Base-by-base conservation (phyloP, 257 asterid species). In the Penstemon newberryi region DNA sequence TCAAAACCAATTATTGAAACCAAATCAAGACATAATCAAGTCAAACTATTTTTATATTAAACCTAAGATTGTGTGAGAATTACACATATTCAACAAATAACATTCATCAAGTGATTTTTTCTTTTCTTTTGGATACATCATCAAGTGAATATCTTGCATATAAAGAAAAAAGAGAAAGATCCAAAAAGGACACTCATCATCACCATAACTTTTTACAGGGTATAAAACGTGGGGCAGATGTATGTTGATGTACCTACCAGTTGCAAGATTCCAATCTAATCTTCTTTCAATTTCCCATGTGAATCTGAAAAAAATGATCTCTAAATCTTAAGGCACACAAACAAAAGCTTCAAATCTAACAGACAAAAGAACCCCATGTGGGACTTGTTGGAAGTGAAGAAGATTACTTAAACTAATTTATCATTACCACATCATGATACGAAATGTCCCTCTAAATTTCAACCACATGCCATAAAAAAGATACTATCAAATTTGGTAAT, bases 201-300 rank as follows among this genome's bases (percentile, higher is more conserved):
- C 2, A 25, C 33, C 33, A 25, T 39, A 10, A 10, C 57, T n/a
- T 38, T n/a, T 37, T 13, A 70, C 51, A 61, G 56, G 71, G 71
- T 47, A 25, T 33, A 18, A 15, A n/a, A 12, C 66, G 68, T 72
- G 75, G 73, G 79, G 72, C 66, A 69, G 43, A 69, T 58, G 18
- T 15, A 15, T 15, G 18, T 15, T 15, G 18, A 15, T 15, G 47
- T 43, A 69, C 67, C 70, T 10, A 46, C 69, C 79, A 39, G 63
- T 46, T 51, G 58, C 71, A 65, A 70, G 69, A 73, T 70, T 65
- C 73, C 71, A 44, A 70, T 70, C 75, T 47, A 62, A 70, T 36
- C 11, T 60, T 25, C 33, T 25, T 1, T 25, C 33, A 25, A 25
- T 59, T 60, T 8, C 51, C 60, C 69, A 54, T 39, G 55, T 65